phyloP scores from a whole-genome alignment of 495 filamentous ascomycete species.

The Astrothelium subdiscretum region DNA sequence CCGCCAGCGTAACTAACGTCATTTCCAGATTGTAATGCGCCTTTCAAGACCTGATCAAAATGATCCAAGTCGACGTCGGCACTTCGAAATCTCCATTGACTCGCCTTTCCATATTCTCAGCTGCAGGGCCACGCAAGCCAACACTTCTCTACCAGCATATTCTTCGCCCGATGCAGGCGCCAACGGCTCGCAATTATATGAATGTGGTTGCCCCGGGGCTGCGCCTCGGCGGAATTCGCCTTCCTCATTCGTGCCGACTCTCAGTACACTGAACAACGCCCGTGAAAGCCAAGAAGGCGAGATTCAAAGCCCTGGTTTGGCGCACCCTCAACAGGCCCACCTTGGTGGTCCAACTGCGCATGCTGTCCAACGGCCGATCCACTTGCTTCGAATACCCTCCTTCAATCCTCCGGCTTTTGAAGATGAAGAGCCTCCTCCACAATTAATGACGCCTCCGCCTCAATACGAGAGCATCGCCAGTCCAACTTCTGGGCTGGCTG shows the following conservation, averaged over 20 bases:
- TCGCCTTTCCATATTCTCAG: constrained; percentile 93
- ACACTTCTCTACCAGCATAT: constrained; percentile 82
- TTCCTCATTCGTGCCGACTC: constrained; percentile 31
- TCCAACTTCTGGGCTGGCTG: constrained; percentile 60
- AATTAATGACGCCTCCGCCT: constrained; percentile 73
- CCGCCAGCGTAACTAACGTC: constrained; percentile 16
- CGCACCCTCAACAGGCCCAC: constrained; percentile 28
- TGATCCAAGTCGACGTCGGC: constrained; percentile 72
- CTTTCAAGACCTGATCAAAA: constrained; percentile 76
- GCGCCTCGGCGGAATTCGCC: constrained; percentile 32
- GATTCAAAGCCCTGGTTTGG: constrained; percentile 27
- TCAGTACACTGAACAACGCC: constrained; percentile 23
- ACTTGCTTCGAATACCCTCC: constrained; percentile 76
- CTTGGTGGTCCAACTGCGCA: constrained; percentile 20
- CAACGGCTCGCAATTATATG: constrained; percentile 38
- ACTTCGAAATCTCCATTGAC: constrained; percentile 98
- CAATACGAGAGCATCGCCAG: constrained; percentile 80
- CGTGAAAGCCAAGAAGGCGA: constrained; percentile 8
- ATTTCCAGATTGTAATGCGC: constrained; percentile 78
- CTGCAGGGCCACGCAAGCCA: constrained; percentile 84
- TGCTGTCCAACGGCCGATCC: constrained; percentile 56
- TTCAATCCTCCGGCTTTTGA: constrained; percentile 89
- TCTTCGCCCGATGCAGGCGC: constrained; percentile 45
- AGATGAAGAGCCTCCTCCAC: constrained; percentile 75
- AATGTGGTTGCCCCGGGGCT: constrained; percentile 72